A percentile compares a stretch with the other conserved stretches of the same genome.
Conservation (phyloP, 2,329 filamentous ascomycete genomes). For the Balansia obtecta region DNA sequence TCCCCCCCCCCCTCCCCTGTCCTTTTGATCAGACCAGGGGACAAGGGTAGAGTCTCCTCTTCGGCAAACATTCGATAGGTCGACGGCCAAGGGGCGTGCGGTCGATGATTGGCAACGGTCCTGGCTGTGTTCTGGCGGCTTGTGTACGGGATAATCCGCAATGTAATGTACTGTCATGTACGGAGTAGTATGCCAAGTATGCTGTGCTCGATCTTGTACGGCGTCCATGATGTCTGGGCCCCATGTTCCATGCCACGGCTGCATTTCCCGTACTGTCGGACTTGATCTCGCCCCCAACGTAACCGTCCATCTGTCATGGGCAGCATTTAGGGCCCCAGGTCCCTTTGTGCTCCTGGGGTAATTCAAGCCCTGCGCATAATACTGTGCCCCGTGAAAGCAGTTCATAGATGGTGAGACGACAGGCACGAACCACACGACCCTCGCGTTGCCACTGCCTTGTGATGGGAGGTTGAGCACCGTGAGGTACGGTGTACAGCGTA, state of each 20-base stretch:
- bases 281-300: conserved; percentile 12
- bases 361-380: conserved; percentile 1
- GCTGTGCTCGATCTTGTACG: conserved; percentile 6
- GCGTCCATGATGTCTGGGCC: conserved; percentile 8
- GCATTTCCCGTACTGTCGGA: conserved; percentile 9
- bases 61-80: conserved; percentile 22
- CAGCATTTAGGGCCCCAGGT: conserved; percentile 13
- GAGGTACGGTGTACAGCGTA: not conserved
- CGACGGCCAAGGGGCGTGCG: conserved; percentile 4
- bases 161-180: not conserved
- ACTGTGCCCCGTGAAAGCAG: not conserved
- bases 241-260: conserved; percentile 9
- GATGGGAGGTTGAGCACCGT: no score
- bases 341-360: conserved; percentile 10
- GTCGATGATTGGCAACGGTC: not conserved
- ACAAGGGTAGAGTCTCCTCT: conserved; percentile 8
- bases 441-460: not conserved
- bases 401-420: not conserved
- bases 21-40: conserved; percentile 2
- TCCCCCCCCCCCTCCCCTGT: not conserved
- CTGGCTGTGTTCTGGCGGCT: no score
- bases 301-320: conserved; percentile 12
- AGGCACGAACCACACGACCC: not conserved
- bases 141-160: no score
- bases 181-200: not conserved